Base-by-base conservation (phyloP, 306 rosid species). In the Geum urbanum region DNA sequence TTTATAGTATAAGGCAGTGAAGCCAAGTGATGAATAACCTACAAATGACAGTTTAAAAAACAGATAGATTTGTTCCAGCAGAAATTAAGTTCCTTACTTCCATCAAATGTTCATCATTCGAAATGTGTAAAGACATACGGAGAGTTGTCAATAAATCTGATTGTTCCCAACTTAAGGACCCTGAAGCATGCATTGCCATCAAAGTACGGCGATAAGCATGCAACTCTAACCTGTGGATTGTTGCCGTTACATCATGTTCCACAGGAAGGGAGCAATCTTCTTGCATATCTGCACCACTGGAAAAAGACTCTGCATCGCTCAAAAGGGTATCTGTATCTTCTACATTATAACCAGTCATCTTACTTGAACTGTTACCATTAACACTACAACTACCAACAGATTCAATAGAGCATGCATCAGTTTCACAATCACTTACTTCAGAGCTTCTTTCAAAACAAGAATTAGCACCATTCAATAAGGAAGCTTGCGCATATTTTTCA, bases 161-260 rank as follows among this genome's bases (percentile, higher is more conserved):
- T 46, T 91, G 81, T 74, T 88, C 97, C 99, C 97, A 94, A 78
- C 88, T 94, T 81, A 94, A 80, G 84, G 89, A 83, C 74, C 99
- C 97, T 58, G 89, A 91, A 76, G 87, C 87, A 87, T 83, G 84
- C 81, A 94, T 77, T 79, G 81, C 84, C 78, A 72, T 78, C 77
- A 94, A 72, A 69, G 89, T 87, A 54, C 79, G 72, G 63, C 76
- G 71, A 80, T 88, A 94, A 64, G 88, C 92, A 68, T 78, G 76
- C 80, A 94, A 77, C 91, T 91, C 95, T 84, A 86, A 82, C 86
- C 83, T 86, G 82, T 91, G 95, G 64, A 72, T 83, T 77, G 77
- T 70, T 18, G 74, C 83, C 13, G 81, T 76, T 68, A 57, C 77
- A 57, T 80, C 86, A 71, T 82, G 86, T 70, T 75, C 57, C 7